A percentile compares a stretch with the other conserved stretches of the same genome.
Conservation (phyloP, 1,284 basidiomycete genomes). For the Ceratobasidium theobromae region DNA sequence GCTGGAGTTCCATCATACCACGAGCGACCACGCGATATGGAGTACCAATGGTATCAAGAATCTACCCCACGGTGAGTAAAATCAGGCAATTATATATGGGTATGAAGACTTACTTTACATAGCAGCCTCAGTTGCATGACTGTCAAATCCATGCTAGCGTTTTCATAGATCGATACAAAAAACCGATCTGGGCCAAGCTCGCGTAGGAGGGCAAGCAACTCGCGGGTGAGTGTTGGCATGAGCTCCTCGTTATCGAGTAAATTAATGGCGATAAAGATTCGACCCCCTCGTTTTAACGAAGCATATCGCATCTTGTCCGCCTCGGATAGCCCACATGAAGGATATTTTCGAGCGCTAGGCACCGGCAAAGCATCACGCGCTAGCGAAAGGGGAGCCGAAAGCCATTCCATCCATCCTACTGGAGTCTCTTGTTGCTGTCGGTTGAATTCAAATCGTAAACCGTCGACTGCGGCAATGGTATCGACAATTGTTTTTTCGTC, state of each 20-base stretch:
- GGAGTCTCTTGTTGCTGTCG: background rate
- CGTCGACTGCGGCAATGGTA: background rate
- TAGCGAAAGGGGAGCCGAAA: background rate
- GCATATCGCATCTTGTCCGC: background rate
- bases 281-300: background rate
- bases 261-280: constrained; percentile 27
- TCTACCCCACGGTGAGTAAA: constrained; percentile 17
- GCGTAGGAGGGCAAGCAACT: constrained; percentile 35
- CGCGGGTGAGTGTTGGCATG: constrained; percentile 38
- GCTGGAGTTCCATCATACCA: constrained; percentile 30
- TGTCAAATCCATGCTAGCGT: constrained; percentile 40
- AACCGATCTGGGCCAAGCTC: constrained; percentile 38
- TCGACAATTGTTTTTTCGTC: background rate
- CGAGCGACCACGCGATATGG: constrained; percentile 34
- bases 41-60: constrained; percentile 36
- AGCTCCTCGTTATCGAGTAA: constrained; percentile 35
- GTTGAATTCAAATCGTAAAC: constrained; percentile 9
- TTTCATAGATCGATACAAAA: constrained; percentile 41
- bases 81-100: background rate
- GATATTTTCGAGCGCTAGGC: background rate
- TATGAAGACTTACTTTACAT: constrained; percentile 10
- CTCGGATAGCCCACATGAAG: background rate
- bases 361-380: background rate
- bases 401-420: background rate
- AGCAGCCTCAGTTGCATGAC: constrained; percentile 27